These are phyloP conservation scores for Coniochaeta sp. DNA, from an alignment of 2,329 filamentous ascomycete species.

Conservation along the genomic window DNA sequence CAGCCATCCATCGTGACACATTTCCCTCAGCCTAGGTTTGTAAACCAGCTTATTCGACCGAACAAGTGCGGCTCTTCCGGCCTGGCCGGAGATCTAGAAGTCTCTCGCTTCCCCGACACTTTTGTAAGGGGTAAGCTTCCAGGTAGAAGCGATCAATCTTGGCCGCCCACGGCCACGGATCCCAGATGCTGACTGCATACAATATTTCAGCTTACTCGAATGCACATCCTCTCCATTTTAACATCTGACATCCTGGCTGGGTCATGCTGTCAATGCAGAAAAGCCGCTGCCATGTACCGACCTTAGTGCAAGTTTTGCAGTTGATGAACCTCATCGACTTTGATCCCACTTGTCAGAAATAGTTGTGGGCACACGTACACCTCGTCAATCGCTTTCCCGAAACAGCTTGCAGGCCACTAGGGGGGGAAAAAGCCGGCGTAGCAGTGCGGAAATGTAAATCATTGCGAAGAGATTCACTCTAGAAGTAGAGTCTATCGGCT, in stretches of 20 bases:
- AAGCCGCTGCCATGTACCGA: too few relatives aligned
- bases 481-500: neutral
- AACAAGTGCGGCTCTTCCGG: neutral
- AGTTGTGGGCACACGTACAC: neutral
- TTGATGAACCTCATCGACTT: neutral
- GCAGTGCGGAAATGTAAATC: neutral
- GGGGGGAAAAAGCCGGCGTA: neutral
- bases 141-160: neutral
- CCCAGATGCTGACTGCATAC: neutral
- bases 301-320: too few relatives aligned
- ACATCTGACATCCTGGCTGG: neutral
- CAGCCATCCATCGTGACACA: too few relatives aligned
- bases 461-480: neutral
- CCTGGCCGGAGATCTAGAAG: neutral
- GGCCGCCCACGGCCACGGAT: too few relatives aligned
- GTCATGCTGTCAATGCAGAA: neutral
- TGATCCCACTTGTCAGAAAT: neutral
- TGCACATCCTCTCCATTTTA: neutral
- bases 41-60: neutral
- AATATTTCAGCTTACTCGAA: neutral
- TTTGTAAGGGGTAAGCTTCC: neutral
- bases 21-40: too few relatives aligned
- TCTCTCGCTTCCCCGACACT: neutral
- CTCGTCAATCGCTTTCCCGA: neutral
- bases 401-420: neutral